A percentile compares a stretch with the other conserved stretches of the same genome.
Conservation (phyloP, 148 eudicot species). For the Chenopodium formosanum region DNA sequence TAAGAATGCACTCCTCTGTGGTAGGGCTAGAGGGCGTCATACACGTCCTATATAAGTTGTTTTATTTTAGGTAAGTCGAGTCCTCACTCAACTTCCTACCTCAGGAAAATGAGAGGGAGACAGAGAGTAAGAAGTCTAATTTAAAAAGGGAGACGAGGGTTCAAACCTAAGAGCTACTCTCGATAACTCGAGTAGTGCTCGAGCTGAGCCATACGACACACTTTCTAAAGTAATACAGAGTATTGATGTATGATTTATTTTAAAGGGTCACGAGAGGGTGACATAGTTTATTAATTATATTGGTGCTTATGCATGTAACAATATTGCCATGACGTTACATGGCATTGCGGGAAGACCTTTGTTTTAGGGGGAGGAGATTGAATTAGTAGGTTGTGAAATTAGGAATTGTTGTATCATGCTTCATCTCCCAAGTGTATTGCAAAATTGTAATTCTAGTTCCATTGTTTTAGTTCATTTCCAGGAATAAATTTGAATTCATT, state of each 20-base stretch:
- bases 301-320: neutral
- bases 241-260: neutral
- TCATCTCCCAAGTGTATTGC: slow-evolving; percentile 11
- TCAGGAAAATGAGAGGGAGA: neutral
- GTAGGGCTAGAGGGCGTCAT: slow-evolving; percentile 69
- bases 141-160: neutral
- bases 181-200: neutral
- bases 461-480: neutral
- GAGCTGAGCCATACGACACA: neutral
- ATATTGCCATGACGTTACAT: neutral
- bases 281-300: slow-evolving; percentile 24
- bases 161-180: neutral
- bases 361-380: neutral
- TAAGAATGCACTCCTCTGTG: slow-evolving; percentile 86
- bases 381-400: slow-evolving; percentile 19
- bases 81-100: neutral
- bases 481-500: slow-evolving; percentile 8
- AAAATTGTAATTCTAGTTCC: neutral
- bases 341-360: neutral
- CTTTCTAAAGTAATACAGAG: neutral
- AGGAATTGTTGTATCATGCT: slow-evolving; percentile 17
- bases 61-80: neutral
- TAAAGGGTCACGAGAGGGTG: slow-evolving; percentile 64
- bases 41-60: slow-evolving; percentile 57
- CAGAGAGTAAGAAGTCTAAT: neutral